phyloP scores from a whole-genome alignment of 345 rosid genomes.

The Populus euphratica region DNA sequence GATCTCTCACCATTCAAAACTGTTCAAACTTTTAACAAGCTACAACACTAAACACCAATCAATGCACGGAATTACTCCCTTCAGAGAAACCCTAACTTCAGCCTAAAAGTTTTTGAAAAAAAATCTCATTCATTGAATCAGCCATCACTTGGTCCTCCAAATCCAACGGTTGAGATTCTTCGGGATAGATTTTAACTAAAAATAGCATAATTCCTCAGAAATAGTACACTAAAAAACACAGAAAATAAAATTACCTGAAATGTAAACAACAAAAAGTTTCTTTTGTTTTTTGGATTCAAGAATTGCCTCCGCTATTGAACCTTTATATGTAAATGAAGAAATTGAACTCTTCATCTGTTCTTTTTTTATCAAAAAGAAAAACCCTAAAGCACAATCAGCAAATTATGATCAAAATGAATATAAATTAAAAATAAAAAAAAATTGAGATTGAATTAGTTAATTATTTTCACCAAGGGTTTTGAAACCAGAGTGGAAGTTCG shows the following conservation, averaged over 20 bases:
- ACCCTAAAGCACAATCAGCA: neutral
- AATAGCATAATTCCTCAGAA: neutral
- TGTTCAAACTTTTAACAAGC: neutral
- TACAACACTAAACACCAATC: neutral
- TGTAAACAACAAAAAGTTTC: conserved; percentile 82
- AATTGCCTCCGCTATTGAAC: conserved; percentile 72
- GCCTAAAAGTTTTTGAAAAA: neutral
- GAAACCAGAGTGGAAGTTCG: neutral
- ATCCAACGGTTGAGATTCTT: neutral
- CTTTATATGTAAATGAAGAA: conserved; percentile 55
- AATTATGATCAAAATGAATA: neutral
- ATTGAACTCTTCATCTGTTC: conserved; percentile 60
- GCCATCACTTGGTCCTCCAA: neutral
- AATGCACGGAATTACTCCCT: neutral
- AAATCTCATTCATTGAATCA: neutral
- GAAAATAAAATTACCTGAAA: conserved; percentile 49
- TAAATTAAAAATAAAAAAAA: too few relatives aligned
- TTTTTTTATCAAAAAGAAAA: neutral
- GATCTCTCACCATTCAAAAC: neutral
- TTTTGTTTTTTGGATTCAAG: conserved; percentile 58
- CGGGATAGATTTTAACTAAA: neutral
- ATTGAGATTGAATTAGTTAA: neutral
- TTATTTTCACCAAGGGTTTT: neutral
- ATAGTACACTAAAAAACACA: neutral
- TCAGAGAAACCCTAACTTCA: neutral